Evolutionary conservation across 2,329 filamentous ascomycete species (phyloP).

Genomic region (Madurella fahalii): DNA sequence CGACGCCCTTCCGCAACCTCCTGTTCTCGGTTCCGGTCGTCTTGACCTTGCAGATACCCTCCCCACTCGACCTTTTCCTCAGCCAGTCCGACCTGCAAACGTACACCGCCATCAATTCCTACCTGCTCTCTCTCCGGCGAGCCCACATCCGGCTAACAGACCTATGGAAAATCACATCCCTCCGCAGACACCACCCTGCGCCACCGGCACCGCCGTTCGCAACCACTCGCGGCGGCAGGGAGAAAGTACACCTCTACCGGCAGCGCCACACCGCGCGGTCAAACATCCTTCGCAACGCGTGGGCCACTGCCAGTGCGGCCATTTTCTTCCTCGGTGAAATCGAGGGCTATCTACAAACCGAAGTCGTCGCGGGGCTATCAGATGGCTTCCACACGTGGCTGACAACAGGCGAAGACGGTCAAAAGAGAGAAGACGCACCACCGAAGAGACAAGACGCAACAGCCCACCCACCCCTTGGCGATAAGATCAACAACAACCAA

Average conservation of each 20-base stretch:
- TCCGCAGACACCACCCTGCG: conserved; percentile 72
- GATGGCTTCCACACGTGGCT: conserved; percentile 76
- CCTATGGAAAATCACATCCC: conserved; percentile 78
- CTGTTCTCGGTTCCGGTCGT: conserved; percentile 73
- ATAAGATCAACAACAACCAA: conserved; percentile 22
- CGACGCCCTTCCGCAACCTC: conserved; percentile 70
- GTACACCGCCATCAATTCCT: conserved; percentile 83
- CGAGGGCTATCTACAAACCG: conserved; percentile 83
- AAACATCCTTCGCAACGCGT: conserved; percentile 71
- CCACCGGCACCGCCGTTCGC: conserved; percentile 63
- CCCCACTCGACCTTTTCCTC: conserved; percentile 84
- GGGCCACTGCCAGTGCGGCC: conserved; percentile 84
- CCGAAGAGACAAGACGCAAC: background rate
- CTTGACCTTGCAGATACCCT: conserved; percentile 67
- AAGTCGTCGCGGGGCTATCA: conserved; percentile 80
- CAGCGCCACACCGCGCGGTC: conserved; percentile 60
- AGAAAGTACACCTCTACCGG: conserved; percentile 58
- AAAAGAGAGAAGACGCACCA: conserved; percentile 21
- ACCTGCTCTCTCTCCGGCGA: conserved; percentile 78
- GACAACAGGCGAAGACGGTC: conserved; percentile 39
- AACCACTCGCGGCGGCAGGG: conserved; percentile 55
- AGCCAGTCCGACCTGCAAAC: conserved; percentile 68
- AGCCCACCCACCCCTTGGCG: background rate
- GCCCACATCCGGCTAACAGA: conserved; percentile 80
- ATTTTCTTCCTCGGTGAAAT: conserved; percentile 88